Percentiles rank a stretch among this genome's conserved stretches.
phyloP scores from a whole-genome alignment of 768 basidiomycete species.

The Kwoniella shandongensis region DNA sequence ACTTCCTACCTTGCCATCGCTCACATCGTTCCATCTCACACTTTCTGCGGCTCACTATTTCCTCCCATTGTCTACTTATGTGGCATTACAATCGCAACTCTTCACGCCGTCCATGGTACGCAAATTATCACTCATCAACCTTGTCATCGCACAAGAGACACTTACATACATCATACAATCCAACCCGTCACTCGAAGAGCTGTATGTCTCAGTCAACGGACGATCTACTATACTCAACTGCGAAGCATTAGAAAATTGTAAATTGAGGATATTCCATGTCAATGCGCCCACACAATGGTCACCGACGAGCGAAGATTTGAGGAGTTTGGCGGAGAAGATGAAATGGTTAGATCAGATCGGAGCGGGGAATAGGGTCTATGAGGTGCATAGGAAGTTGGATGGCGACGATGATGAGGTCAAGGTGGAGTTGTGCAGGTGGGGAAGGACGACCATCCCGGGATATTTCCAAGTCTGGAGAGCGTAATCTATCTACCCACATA shows the following conservation, averaged over 20 bases:
- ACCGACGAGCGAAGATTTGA: slow-evolving; percentile 32
- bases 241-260: slow-evolving; percentile 1
- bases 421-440: slow-evolving; percentile 38
- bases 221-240: slow-evolving; percentile 25
- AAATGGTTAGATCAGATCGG: slow-evolving; percentile 33
- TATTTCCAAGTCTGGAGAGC: slow-evolving; percentile 47
- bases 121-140: slow-evolving; percentile 34
- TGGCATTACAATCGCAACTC: slow-evolving; percentile 13
- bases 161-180: slow-evolving; percentile 19
- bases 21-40: slow-evolving; percentile 36
- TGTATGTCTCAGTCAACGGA: slow-evolving; percentile 37
- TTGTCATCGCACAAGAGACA: slow-evolving; percentile 23
- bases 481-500: background rate
- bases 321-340: slow-evolving; percentile 20
- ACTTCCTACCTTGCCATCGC: slow-evolving; percentile 12
- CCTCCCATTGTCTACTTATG: slow-evolving; percentile 6
- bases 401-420: background rate
- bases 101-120: slow-evolving; percentile 13
- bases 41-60: slow-evolving; percentile 25
- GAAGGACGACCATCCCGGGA: slow-evolving; percentile 30
- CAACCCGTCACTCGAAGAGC: slow-evolving; percentile 27
- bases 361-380: slow-evolving; percentile 41
- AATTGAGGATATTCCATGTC: slow-evolving; percentile 33
- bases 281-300: slow-evolving; percentile 35
- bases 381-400: slow-evolving; percentile 26